Evolutionary conservation across 2,329 filamentous ascomycete genomes (phyloP).

Genomic region (Fusarium sp.): DNA sequence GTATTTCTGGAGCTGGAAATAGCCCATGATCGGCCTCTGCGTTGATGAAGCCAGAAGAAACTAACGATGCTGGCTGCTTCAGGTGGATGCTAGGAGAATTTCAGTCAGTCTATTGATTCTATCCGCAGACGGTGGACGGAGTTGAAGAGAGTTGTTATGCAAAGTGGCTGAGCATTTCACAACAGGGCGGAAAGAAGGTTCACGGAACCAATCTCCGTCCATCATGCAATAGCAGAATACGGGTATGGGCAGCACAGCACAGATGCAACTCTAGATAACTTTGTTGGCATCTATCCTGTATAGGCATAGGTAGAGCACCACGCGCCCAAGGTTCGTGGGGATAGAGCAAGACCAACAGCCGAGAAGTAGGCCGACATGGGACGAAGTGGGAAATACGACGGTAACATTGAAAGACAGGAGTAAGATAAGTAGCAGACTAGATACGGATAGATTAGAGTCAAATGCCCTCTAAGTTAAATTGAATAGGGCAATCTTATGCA

Average conservation of each 20-base stretch:
- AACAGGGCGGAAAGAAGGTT: background rate
- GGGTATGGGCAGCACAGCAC: background rate
- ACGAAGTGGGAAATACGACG: constrained; percentile 22
- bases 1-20: constrained; percentile 20
- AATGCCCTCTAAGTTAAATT: constrained; percentile 8
- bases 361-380: background rate
- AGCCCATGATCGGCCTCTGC: constrained; percentile 17
- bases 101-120: background rate
- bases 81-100: constrained; percentile 30
- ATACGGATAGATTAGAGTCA: constrained; percentile 6
- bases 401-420: constrained; percentile 24
- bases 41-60: constrained; percentile 15
- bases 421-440: background rate
- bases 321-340: constrained; percentile 18
- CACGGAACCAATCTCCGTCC: constrained; percentile 11
- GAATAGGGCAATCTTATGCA: constrained; percentile 9
- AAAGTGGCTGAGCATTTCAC: constrained; percentile 4
- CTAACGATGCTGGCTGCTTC: constrained; percentile 35
- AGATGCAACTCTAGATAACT: background rate
- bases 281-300: constrained; percentile 29
- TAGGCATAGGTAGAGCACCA: constrained; percentile 19
- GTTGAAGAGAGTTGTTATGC: background rate
- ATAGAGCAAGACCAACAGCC: background rate
- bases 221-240: constrained; percentile 8
- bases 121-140: background rate